These are phyloP conservation scores for Styphnolobium japonicum DNA, from an alignment of 306 rosid genomes.

Conservation along the genomic window DNA sequence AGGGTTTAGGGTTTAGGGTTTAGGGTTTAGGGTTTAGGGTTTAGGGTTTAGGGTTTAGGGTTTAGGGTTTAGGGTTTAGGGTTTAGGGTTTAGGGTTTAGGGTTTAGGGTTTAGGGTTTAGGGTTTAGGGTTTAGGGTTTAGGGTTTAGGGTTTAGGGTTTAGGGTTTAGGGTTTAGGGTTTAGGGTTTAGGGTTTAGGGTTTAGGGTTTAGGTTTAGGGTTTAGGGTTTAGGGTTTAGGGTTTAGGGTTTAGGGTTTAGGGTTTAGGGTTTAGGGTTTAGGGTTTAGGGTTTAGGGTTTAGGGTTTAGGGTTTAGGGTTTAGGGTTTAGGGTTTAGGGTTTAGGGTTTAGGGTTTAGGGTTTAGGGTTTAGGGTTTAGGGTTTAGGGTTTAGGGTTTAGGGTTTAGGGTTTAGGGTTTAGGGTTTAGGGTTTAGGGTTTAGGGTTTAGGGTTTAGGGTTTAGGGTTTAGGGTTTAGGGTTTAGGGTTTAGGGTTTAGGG, in stretches of 20 bases:
- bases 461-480: slow-evolving; percentile 4
- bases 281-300: slow-evolving; percentile 7
- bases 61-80: background rate
- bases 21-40: background rate
- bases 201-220: background rate
- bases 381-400: background rate
- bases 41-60: background rate
- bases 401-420: slow-evolving; percentile 2
- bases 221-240: background rate
- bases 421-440: slow-evolving; percentile 14
- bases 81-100: background rate
- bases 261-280: background rate
- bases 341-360: background rate
- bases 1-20: background rate
- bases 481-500: slow-evolving; percentile 15
- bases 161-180: background rate
- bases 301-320: slow-evolving; percentile 19
- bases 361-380: background rate
- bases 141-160: background rate
- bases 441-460: slow-evolving; percentile 19
- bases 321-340: background rate
- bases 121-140: background rate
- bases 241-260: background rate
- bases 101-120: background rate
- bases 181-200: background rate